Percentiles rank a stretch among this genome's conserved stretches.
Conservation (phyloP, 306 rosid genomes). For the Adenanthera pavonina region DNA sequence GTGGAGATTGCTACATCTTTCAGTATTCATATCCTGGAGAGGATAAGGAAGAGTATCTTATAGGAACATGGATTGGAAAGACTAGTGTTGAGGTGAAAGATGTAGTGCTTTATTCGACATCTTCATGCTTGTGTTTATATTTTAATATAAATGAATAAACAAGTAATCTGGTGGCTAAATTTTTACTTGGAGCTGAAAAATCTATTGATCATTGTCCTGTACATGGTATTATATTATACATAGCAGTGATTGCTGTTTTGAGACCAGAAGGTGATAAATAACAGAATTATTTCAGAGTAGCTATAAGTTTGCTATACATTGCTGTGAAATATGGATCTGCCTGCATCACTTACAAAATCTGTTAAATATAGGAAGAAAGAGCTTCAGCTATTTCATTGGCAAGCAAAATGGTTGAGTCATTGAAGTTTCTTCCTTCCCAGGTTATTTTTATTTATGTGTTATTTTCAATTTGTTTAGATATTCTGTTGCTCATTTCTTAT, state of each 20-base stretch:
- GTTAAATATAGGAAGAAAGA: constrained; percentile 73
- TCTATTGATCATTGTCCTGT: constrained; percentile 12
- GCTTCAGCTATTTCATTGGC: constrained; percentile 73
- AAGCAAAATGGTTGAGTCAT: constrained; percentile 78
- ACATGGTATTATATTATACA: neutral
- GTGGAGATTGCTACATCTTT: constrained; percentile 90
- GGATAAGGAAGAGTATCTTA: constrained; percentile 79
- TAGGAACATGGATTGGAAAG: constrained; percentile 92
- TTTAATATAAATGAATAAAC: constrained; percentile 30
- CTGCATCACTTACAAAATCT: constrained; percentile 36
- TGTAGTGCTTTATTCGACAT: constrained; percentile 20
- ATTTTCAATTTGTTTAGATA: constrained; percentile 13
- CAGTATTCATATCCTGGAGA: constrained; percentile 86
- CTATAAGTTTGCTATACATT: constrained; percentile 25
- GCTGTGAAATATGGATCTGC: constrained; percentile 29
- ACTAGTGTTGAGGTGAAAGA: constrained; percentile 76
- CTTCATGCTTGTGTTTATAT: constrained; percentile 1
- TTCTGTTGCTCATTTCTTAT: constrained; percentile 1
- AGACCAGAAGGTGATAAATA: neutral
- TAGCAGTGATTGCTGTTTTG: neutral
- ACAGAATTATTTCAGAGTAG: constrained; percentile 16
- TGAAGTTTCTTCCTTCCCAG: constrained; percentile 83
- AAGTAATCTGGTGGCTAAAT: constrained; percentile 31
- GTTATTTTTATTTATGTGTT: constrained; percentile 46
- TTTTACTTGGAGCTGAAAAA: constrained; percentile 24